Conservation (phyloP, 768 basidiomycete species). For the Lyophyllum atratum region DNA sequence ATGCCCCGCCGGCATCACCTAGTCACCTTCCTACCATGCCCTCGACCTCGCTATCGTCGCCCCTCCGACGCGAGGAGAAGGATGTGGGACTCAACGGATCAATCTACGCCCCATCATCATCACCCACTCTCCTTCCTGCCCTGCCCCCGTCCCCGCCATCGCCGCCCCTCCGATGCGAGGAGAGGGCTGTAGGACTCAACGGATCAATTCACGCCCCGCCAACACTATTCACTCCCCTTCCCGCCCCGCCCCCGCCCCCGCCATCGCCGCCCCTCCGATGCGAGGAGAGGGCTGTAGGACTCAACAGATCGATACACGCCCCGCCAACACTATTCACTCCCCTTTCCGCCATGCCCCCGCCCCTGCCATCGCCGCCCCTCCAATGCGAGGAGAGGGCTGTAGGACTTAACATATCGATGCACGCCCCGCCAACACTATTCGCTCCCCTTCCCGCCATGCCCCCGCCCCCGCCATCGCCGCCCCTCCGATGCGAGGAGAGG, state of each 20-base stretch:
- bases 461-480: background rate
- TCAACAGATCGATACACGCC: no score
- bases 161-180: background rate
- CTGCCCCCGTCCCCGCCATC: background rate
- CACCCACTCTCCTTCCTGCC: background rate
- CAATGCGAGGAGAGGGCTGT: background rate
- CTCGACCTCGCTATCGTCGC: no score
- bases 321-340: no score
- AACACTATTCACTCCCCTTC: background rate
- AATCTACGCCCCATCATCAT: background rate
- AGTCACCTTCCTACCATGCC: no score
- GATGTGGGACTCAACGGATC: background rate
- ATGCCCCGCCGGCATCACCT: background rate
- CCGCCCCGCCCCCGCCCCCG: no score
- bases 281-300: background rate
- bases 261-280: background rate
- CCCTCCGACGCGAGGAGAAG: background rate
- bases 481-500: background rate
- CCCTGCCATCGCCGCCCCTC: background rate
- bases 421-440: no score
- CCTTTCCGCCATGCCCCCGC: background rate
- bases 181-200: background rate
- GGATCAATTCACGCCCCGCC: background rate
- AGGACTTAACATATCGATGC: no score
- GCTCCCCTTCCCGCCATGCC: no score